These are phyloP conservation scores for Hanseniaspora lachancei DNA, from an alignment of 805 yeast genomes.

Conservation along the genomic window DNA sequence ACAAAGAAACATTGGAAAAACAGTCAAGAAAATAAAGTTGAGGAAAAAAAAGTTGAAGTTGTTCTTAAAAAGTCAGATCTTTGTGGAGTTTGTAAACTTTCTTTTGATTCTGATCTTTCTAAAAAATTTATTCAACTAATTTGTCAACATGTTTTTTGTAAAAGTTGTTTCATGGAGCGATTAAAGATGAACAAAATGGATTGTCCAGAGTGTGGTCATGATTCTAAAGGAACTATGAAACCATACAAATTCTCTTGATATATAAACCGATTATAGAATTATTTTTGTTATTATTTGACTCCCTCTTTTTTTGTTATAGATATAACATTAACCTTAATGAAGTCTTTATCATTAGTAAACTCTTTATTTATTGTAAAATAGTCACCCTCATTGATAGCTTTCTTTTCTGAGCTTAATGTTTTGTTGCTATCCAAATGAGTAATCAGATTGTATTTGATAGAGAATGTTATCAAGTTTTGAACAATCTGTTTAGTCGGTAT, in stretches of 20 bases:
- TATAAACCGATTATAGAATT: conserved; percentile 30
- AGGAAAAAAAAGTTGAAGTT: conserved; percentile 16
- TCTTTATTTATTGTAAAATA: conserved; percentile 51
- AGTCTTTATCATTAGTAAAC: conserved; percentile 54
- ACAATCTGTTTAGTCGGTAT: conserved; percentile 63
- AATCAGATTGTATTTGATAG: conserved; percentile 62
- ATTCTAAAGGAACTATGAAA: conserved; percentile 40
- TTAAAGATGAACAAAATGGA: conserved; percentile 30
- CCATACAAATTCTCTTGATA: background rate
- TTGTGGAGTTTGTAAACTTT: conserved; percentile 47
- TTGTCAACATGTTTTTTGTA: conserved; percentile 57
- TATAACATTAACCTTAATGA: conserved; percentile 56
- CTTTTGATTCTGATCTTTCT: conserved; percentile 26
- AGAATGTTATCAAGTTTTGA: conserved; percentile 68
- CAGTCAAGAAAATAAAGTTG: conserved; percentile 16
- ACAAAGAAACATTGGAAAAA: conserved; percentile 55
- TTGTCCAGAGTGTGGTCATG: conserved; percentile 47
- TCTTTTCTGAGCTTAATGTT: conserved; percentile 40
- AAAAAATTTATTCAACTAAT: conserved; percentile 42
- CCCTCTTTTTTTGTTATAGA: conserved; percentile 38
- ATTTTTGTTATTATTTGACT: conserved; percentile 31
- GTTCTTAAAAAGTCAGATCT: conserved; percentile 37
- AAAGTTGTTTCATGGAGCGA: conserved; percentile 41
- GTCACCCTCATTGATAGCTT: conserved; percentile 52
- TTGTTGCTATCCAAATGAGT: conserved; percentile 58